Evolutionary conservation across 371 early-diverging fungal species (phyloP), one percentile per base, ranked within the genome.

Genomic region (Mortierella sp.): DNA sequence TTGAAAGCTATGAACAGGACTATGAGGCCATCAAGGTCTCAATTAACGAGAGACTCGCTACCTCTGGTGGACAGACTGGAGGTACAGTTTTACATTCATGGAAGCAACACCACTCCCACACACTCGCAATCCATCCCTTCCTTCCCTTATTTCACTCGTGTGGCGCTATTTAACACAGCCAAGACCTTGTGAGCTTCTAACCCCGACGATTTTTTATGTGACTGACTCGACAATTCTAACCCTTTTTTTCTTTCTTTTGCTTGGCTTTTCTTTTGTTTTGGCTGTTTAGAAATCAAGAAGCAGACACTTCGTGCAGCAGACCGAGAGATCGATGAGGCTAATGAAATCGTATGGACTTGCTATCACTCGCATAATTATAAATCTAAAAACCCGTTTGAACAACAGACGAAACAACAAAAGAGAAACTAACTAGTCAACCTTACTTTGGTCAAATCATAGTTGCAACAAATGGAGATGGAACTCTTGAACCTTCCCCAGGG

Each of bases 381-480:
- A 55, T 55, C 55, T 55, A n/a, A n/a, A n/a, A n/a, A n/a, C n/a
- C n/a, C n/a, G n/a, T n/a, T n/a, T n/a, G n/a, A n/a, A n/a, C n/a
- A n/a, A n/a, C n/a, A n/a, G n/a, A n/a, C n/a, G n/a, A n/a, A n/a
- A n/a, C n/a, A 37, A 37, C 4, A 37, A 37, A 37, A 37, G 37
- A 37, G 37, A 37, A 37, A 37, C 37, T 7, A 37, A 37, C 37
- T 37, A 7, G 10, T 37, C 37, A 37, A 37, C 37, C 37, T 7
- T 37, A 37, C 10, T n/a, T n/a, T n/a, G n/a, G 13, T 7, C 45
- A 35, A 23, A 31, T 6, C 2, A 12, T 63, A 95, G 96, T 75
- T 95, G 49, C 91, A 90, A 58, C 96, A 96, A 87, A 95, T 98
- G 95, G 97, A 97, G 73, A 89, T 96, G 86, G 97, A 97, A 79